phyloP scores from a whole-genome alignment of 2,329 filamentous ascomycete species.

The Macrophomina pseudophaseolina region DNA sequence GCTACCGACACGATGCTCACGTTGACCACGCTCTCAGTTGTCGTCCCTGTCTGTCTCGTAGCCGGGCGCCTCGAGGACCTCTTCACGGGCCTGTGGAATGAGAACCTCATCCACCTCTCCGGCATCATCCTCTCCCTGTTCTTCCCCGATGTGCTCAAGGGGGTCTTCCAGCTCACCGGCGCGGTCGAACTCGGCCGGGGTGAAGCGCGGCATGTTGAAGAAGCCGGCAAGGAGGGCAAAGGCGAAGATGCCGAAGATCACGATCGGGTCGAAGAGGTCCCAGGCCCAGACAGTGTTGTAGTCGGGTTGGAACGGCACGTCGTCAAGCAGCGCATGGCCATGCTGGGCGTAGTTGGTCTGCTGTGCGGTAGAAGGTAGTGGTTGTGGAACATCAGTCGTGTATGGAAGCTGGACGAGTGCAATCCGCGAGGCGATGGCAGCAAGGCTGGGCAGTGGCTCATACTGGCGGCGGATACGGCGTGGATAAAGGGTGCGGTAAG shows the following conservation, averaged over 20 bases:
- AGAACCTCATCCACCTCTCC: too few species aligned
- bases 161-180: too few species aligned
- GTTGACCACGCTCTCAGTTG: background rate
- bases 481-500: background rate
- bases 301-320: background rate
- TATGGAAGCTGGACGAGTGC: background rate
- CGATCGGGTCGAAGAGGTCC: background rate
- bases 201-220: too few species aligned
- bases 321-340: background rate
- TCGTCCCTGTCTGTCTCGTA: conserved; percentile 2
- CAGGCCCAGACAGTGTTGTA: background rate
- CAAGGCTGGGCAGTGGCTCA: background rate
- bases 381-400: background rate
- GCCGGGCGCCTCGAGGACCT: background rate
- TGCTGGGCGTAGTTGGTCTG: background rate
- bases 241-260: background rate
- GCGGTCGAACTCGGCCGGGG: too few species aligned
- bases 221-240: background rate
- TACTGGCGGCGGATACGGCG: background rate
- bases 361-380: background rate
- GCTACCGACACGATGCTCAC: background rate
- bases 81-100: too few species aligned
- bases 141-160: too few species aligned
- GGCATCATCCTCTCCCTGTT: too few species aligned
- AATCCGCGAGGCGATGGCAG: too few species aligned